Base-by-base conservation (phyloP, 176 grass and related monocot species). In the Rhynchospora breviuscula region DNA sequence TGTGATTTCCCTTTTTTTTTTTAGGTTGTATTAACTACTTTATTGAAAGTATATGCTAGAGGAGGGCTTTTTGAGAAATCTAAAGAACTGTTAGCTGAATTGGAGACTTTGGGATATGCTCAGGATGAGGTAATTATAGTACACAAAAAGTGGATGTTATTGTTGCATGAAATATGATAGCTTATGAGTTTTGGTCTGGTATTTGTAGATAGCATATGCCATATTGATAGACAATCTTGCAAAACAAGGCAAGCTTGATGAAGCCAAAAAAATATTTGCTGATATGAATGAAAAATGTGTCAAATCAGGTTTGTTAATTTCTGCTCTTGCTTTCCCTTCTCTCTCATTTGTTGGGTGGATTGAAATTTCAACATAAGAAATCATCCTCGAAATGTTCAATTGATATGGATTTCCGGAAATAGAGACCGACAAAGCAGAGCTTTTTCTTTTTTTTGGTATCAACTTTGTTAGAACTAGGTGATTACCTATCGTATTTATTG, bases 31-130 rank as follows among this genome's bases (percentile, higher is more conserved):
- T 64, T 98, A 63, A 95, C 88, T 73, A 98, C 95, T 93, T 86
- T 95, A 56, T 88, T 98, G 68, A 98, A 98, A 84, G 95, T 98
- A 47, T 98, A 98, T 89, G 92, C 89, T 85, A 95, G 89, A 89
- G 89, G 89, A 44, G 90, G 93, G 86, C 84, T 98, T 62, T 98
- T 98, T 89, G 91, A 98, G 79, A 98, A 98, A 84, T 88, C 92
- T 73, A 87, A 89, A 44, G 86, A 91, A 43, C 80, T 95, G n/a
- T 88, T 98, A 81, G 53, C 70, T 52, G 89, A 98, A 80, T 76
- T 98, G 81, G 89, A 91, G 89, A 77, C 84, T 79, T 93, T 86
- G 35, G 95, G 95, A 59, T 95, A 93, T 81, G 89, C 95, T 76
- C 83, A 86, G 74, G 91, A 98, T 87, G 95, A 98, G 92, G 95